These are phyloP conservation scores for Tylopilus subfusipes DNA, from an alignment of 768 basidiomycete species.

Conservation along the genomic window DNA sequence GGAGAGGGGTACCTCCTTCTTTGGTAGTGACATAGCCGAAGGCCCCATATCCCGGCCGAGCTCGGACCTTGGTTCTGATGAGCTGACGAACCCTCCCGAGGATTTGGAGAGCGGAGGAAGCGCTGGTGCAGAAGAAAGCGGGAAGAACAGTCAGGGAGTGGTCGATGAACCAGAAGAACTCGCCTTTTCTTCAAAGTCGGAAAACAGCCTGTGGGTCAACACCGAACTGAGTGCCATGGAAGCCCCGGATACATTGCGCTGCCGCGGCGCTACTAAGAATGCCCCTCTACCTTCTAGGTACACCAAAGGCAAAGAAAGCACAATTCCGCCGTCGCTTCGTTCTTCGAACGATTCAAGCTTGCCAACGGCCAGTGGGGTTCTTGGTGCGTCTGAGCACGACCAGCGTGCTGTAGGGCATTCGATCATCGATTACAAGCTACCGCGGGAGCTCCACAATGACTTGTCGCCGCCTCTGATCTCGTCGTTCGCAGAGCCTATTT, in stretches of 20 bases:
- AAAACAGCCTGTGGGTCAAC: not conserved
- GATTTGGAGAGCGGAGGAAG: slow-evolving; percentile 17
- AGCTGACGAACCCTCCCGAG: slow-evolving; percentile 7
- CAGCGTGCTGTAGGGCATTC: slow-evolving; percentile 10
- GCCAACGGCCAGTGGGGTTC: not conserved
- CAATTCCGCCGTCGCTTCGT: not conserved
- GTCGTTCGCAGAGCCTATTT: slow-evolving; percentile 71
- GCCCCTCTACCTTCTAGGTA: not conserved
- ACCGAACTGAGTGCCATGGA: not conserved
- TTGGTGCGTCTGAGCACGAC: slow-evolving; percentile 7
- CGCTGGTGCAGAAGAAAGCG: slow-evolving; percentile 1
- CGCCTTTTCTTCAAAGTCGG: not conserved
- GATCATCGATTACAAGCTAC: slow-evolving; percentile 56
- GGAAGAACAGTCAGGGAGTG: not conserved
- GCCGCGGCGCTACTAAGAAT: not conserved
- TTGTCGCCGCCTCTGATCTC: slow-evolving; percentile 58
- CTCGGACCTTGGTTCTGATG: slow-evolving; percentile 17
- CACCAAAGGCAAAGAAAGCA: slow-evolving; percentile 1
- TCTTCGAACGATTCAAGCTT: not conserved
- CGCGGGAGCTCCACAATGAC: slow-evolving; percentile 53
- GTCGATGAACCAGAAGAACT: not conserved
- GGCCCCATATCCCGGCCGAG: slow-evolving; percentile 6
- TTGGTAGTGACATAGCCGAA: slow-evolving; percentile 6
- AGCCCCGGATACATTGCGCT: not conserved
- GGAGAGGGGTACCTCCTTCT: not conserved